Evolutionary conservation across 371 early-diverging fungal species (phyloP), one percentile per base, ranked within the genome.

Genomic region (Phascolomyces articulosus): DNA sequence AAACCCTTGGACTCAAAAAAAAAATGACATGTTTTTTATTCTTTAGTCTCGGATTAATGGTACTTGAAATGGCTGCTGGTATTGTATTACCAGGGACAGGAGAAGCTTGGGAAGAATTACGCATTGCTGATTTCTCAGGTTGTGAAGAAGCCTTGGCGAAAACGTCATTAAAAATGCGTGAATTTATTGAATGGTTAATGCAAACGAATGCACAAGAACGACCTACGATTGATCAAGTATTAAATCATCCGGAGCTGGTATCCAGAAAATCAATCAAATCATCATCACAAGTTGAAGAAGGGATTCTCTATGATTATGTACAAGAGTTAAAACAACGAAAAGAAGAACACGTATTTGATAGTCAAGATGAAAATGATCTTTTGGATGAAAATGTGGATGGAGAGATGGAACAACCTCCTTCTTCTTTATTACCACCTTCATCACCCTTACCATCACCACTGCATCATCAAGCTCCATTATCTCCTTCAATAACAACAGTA

Each of bases 41-140:
- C 3, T 26, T 23, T 75, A 92, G 97, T 74, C 81, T 98, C 9
- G 99, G 99, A 4, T 75, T 98, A 65, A 91, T 96, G 40, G 73
- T 94, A 55, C 85, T 98, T 13, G 98, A 98, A 73, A 85, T 96
- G 57, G 78, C 91, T 21, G 87, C 94, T 18, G 90, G 92, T 47
- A 83, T 93, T 16, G 81, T 87, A 16, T 81, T 95, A 28, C 97
- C 97, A 0, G 93, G 90, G 23, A 93, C 93, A 54, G 97, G 96
- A 15, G 83, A 81, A 29, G 82, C 82, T n/a, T 96, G 96, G 96
- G 92, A 93, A 62, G 80, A 84, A 69, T 84, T 96, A 26, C 87
- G 97, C 40, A 64, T 85, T 28, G 93, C 91, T 9, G 89, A 93
- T 68, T 78, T 95, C 34, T 79, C 85, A 23, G 85, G 86, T 58